Evolutionary conservation across 2,329 filamentous ascomycete genomes (phyloP), one percentile per base, ranked within the genome.

Genomic region (Remersonia thermophila): DNA sequence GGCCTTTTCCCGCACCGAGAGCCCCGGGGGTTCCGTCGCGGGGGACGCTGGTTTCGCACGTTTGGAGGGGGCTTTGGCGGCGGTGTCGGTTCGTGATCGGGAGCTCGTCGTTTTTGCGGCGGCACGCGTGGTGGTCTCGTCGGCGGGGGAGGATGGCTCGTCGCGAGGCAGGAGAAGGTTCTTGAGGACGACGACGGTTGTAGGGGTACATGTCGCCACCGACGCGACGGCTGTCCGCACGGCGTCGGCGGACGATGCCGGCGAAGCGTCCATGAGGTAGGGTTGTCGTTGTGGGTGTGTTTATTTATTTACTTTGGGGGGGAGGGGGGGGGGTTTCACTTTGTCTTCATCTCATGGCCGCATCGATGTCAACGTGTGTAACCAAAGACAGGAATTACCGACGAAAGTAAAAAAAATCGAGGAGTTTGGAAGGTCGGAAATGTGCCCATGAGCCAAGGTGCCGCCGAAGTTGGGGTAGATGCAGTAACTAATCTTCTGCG

Each of bases 1-100:
- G 34, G 75, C 76, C 54, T 69, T 74, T 39, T 84, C 79, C 47
- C 69, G 73, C 4, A 63, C 52, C 4, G 67, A 60, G 20, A 80
- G 55, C 32, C 60, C 58, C n/a, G n/a, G n/a, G 34, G 54, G 55
- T 25, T 64, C 46, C 9, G 41, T 37, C 27, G 39, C 36, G 25
- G 39, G 39, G 28, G 44, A 53, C 32, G 40, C 55, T 46, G 55
- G 44, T 43, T 52, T 52, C n/a, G 53, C 44, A 40, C 53, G 57
- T 40, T 48, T 40, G 26, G 51, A 32, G 2, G 41, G 43, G 5
- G 37, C 37, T 29, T 36, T 36, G 3, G 42, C 8, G 18, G 46
- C 36, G 1, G 48, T 54, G 30, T 46, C 43, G 8, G 54, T 35
- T 39, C 47, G 49, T 27, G 51, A 47, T 38, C 47, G 44, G n/a